Conservation (phyloP, 2,329 filamentous ascomycete genomes). For the Colletotrichum spaethianum region DNA sequence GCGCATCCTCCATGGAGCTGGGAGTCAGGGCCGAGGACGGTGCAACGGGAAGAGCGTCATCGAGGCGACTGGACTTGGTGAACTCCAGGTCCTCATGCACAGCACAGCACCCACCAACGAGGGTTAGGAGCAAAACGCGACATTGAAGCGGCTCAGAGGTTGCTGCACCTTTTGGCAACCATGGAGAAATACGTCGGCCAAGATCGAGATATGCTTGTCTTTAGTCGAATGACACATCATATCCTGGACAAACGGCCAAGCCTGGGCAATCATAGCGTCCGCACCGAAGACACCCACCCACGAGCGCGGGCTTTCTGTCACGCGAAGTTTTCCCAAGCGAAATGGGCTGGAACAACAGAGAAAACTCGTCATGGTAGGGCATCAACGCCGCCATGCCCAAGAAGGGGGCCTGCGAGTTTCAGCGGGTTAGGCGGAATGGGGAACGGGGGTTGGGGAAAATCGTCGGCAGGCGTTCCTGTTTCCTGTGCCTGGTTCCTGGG, state of each 20-base stretch:
- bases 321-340: neutral
- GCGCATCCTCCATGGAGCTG: slow-evolving; percentile 6
- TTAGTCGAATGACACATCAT: slow-evolving; percentile 1
- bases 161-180: neutral
- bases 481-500: slow-evolving; percentile 26
- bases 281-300: neutral
- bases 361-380: slow-evolving; percentile 18
- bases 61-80: slow-evolving; percentile 7
- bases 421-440: slow-evolving; percentile 8
- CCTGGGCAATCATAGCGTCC: slow-evolving; percentile 1
- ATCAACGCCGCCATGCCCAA: slow-evolving; percentile 20
- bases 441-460: neutral
- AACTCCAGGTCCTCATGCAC: neutral
- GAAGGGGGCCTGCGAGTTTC: slow-evolving; percentile 14
- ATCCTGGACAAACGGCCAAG: neutral
- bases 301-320: too few relatives aligned
- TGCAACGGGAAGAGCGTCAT: slow-evolving; percentile 31
- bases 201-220: slow-evolving; percentile 15
- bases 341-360: neutral
- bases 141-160: neutral
- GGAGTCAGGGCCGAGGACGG: slow-evolving; percentile 17
- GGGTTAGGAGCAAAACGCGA: neutral
- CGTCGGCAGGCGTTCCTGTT: slow-evolving; percentile 13
- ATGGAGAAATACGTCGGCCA: neutral
- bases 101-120: neutral